Evolutionary conservation across 176 grass and related monocot genomes (phyloP).

Genomic region (Carex littledalei): DNA sequence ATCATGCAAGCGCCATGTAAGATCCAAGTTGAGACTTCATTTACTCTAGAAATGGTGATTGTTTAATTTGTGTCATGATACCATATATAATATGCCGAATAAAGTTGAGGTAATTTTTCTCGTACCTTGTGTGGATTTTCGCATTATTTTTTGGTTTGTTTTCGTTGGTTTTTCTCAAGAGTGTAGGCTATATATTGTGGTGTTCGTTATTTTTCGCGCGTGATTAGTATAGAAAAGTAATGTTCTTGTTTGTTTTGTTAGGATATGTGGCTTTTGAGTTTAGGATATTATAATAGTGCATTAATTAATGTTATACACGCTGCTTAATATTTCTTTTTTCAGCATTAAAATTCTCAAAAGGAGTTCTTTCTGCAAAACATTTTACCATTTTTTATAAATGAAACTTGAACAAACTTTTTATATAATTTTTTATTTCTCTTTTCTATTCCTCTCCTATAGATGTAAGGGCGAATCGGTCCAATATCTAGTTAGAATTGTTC

Average conservation of each 20-base stretch:
- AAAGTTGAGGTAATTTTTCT: slow-evolving; percentile 8
- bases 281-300: not conserved
- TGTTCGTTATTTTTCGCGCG: not conserved
- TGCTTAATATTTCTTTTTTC: not conserved
- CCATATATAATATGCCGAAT: not conserved
- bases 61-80: slow-evolving; percentile 2
- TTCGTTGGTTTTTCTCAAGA: not conserved
- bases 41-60: not conserved
- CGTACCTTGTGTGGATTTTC: not conserved
- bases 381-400: not conserved
- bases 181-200: not conserved
- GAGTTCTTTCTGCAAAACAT: not conserved
- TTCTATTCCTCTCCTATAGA: not conserved
- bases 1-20: not conserved
- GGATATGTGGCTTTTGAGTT: not conserved
- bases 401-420: not conserved
- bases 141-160: not conserved
- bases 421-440: not conserved
- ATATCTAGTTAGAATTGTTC: too few species aligned
- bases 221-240: not conserved
- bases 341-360: not conserved
- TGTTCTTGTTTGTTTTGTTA: not conserved
- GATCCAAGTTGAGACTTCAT: not conserved
- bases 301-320: not conserved
- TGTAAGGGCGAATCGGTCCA: too few species aligned